Conservation (phyloP, 2,329 filamentous ascomycete genomes). For the Nigrospora oryzae region DNA sequence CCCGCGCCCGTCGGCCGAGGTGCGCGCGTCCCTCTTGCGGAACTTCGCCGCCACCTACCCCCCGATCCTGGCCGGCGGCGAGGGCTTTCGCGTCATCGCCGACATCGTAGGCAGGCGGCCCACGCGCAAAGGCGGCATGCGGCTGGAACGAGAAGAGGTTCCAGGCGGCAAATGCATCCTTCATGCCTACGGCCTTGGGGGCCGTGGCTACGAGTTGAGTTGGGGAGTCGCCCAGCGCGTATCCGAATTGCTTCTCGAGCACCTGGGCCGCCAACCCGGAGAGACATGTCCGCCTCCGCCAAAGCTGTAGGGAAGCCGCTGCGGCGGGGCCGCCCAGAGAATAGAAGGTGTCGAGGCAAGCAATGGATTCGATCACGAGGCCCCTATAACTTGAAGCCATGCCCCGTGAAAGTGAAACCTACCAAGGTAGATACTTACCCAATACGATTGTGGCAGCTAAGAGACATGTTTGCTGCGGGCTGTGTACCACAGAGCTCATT, state of each 20-base stretch:
- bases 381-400: too few relatives aligned
- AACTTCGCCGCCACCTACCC: conserved; percentile 20
- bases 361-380: too few relatives aligned
- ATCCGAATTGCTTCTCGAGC: conserved; percentile 24
- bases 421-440: too few relatives aligned
- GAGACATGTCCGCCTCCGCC: neutral
- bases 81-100: conserved; percentile 22
- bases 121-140: conserved; percentile 36
- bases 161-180: conserved; percentile 24
- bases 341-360: too few relatives aligned
- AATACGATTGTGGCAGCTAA: too few relatives aligned
- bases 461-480: too few relatives aligned
- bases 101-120: conserved; percentile 39
- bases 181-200: conserved; percentile 53
- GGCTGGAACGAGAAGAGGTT: conserved; percentile 41
- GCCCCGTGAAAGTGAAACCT: too few relatives aligned
- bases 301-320: neutral
- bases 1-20: conserved; percentile 34
- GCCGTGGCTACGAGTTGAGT: conserved; percentile 52
- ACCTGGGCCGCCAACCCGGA: conserved; percentile 4
- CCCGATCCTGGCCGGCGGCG: conserved; percentile 13
- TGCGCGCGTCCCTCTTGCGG: conserved; percentile 36
- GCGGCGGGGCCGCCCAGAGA: too few relatives aligned
- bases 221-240: conserved; percentile 50
- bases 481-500: too few relatives aligned